Percentiles rank a stretch among this genome's conserved stretches.
These are phyloP conservation scores for Gomphus sp. DNA, from an alignment of 1,284 basidiomycete species.

Conservation along the genomic window DNA sequence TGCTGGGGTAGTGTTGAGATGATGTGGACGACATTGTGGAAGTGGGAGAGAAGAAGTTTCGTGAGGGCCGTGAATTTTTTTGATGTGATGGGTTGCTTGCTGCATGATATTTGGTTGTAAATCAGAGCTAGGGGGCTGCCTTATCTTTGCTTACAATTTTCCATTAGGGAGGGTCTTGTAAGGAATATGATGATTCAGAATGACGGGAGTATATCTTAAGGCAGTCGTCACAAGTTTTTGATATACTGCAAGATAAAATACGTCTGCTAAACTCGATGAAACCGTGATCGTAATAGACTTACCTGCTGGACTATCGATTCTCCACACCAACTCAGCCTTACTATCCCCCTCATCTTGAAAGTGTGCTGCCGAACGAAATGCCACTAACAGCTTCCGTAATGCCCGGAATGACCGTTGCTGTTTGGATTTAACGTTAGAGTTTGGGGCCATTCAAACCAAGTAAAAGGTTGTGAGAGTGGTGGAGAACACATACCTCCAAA, in stretches of 20 bases:
- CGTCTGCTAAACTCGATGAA: background rate
- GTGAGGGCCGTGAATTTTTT: conserved; percentile 54
- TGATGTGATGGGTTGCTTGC: conserved; percentile 69
- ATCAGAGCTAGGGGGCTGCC: background rate
- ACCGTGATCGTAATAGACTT: conserved; percentile 1
- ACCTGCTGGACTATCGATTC: conserved; percentile 74
- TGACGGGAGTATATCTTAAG: conserved; percentile 85
- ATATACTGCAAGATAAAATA: conserved; percentile 54
- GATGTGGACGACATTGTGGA: conserved; percentile 76
- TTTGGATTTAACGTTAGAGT: no score
- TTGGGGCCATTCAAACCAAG: no score
- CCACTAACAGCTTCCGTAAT: conserved; percentile 77
- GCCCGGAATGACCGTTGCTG: conserved; percentile 84
- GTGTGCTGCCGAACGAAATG: conserved; percentile 82
- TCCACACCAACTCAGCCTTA: conserved; percentile 48
- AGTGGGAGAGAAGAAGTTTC: conserved; percentile 84
- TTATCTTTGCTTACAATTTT: conserved; percentile 65
- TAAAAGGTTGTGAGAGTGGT: background rate
- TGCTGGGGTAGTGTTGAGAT: conserved; percentile 54
- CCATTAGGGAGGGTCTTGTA: conserved; percentile 77
- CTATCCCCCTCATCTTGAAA: conserved; percentile 82
- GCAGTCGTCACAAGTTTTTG: conserved; percentile 87
- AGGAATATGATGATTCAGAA: conserved; percentile 83
- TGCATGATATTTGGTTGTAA: conserved; percentile 22
- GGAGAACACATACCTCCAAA: conserved; percentile 56